phyloP scores from a whole-genome alignment of 106 monocot species.

The Apostasia ramifera region DNA sequence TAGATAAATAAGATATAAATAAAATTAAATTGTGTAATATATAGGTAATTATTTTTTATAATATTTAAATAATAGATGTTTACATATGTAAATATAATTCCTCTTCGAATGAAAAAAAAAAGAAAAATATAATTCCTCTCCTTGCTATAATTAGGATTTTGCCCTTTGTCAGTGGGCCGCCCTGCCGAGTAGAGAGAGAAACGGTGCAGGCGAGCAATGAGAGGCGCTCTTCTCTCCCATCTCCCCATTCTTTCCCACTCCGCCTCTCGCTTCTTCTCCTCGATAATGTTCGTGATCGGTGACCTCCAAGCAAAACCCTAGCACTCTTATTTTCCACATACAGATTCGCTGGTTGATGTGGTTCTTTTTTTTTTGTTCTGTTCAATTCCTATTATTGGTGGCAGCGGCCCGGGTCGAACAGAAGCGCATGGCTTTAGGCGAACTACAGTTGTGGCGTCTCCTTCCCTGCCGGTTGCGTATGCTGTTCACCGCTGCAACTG shows the following conservation, averaged over 20 bases:
- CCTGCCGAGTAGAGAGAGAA: neutral
- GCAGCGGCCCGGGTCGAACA: neutral
- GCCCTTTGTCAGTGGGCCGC: no score
- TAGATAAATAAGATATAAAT: no score
- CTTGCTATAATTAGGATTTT: no score
- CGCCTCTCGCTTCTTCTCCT: slow-evolving; percentile 22
- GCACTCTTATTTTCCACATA: neutral
- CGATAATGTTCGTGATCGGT: slow-evolving; percentile 15
- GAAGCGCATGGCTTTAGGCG: neutral
- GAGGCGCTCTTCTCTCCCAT: slow-evolving; percentile 46
- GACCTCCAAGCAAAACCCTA: neutral
- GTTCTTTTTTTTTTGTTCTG: neutral
- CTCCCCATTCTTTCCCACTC: slow-evolving; percentile 37
- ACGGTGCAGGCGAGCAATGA: slow-evolving; percentile 16
- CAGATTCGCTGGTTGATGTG: neutral
- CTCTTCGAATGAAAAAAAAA: no score
- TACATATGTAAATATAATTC: no score
- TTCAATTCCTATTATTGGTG: neutral
- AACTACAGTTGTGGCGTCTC: neutral
- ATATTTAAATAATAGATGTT: no score
- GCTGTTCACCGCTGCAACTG: slow-evolving; percentile 27
- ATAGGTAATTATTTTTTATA: no score
- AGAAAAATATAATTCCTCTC: no score
- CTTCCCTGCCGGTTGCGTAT: neutral
- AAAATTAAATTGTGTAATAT: no score